A percentile compares a stretch with the other conserved stretches of the same genome.
phyloP scores from a whole-genome alignment of 441 rosid genomes.

The Pelargonium citronellum region DNA sequence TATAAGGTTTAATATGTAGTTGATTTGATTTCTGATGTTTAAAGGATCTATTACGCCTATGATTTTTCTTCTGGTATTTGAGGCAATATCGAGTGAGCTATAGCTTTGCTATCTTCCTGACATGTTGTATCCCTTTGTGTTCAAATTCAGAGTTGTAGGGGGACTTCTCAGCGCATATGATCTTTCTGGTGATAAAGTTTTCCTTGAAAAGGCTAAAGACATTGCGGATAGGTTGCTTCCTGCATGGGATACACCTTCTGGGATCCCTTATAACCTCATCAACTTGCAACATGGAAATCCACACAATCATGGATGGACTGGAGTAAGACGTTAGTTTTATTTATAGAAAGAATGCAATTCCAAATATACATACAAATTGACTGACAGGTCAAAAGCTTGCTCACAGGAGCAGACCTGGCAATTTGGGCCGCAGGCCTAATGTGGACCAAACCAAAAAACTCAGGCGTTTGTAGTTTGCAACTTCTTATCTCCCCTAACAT shows the following conservation, averaged over 20 bases:
- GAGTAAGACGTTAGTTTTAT: conserved; percentile 47
- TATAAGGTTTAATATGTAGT: conserved; percentile 59
- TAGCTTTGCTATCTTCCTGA: conserved; percentile 16
- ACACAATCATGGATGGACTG: conserved; percentile 85
- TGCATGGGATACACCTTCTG: conserved; percentile 79
- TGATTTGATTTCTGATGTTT: conserved; percentile 18
- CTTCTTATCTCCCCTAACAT: too few relatives aligned
- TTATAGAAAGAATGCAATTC: not conserved
- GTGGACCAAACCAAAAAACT: too few relatives aligned
- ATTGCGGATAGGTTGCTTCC: conserved; percentile 93
- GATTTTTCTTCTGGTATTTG: not conserved
- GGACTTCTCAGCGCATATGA: conserved; percentile 96
- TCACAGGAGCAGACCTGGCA: not conserved
- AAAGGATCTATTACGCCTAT: conserved; percentile 13
- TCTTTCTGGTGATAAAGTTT: conserved; percentile 79
- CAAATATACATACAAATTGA: not conserved
- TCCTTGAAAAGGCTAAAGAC: conserved; percentile 88
- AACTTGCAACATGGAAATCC: conserved; percentile 79
- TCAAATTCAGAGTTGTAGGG: conserved; percentile 79
- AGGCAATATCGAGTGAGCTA: not conserved
- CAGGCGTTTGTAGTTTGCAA: too few relatives aligned
- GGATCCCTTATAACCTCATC: conserved; percentile 81
- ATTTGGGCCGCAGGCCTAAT: too few relatives aligned
- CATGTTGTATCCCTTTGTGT: conserved; percentile 11
- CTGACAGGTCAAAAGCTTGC: too few relatives aligned